A percentile compares a stretch with the other conserved stretches of the same genome.
Conservation (phyloP, 805 yeast species). For the Starmerella khaoyaiensis region DNA sequence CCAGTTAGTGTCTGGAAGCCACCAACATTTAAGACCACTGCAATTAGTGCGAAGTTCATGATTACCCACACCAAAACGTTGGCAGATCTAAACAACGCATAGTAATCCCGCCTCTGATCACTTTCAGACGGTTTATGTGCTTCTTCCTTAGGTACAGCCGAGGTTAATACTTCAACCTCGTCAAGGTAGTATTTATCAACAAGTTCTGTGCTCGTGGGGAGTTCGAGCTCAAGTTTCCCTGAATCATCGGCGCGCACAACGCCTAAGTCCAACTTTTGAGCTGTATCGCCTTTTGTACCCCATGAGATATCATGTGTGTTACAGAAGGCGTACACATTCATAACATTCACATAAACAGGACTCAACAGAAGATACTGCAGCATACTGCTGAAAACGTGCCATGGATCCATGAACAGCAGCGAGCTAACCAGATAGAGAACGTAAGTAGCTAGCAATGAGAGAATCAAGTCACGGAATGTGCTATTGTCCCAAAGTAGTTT, state of each 20-base stretch:
- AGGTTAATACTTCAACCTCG: conserved; percentile 44
- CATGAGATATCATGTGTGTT: conserved; percentile 92
- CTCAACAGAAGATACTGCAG: conserved; percentile 69
- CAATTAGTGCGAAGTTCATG: conserved; percentile 69
- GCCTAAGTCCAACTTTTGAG: conserved; percentile 57
- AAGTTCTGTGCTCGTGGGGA: conserved; percentile 65
- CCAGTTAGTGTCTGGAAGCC: conserved; percentile 39
- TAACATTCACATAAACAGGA: conserved; percentile 81
- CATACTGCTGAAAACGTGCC: conserved; percentile 83
- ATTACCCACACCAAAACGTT: conserved; percentile 85
- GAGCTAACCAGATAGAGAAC: conserved; percentile 68
- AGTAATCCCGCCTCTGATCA: conserved; percentile 63
- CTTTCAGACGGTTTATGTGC: conserved; percentile 29
- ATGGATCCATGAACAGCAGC: conserved; percentile 72
- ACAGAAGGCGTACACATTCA: conserved; percentile 90
- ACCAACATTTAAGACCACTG: conserved; percentile 72
- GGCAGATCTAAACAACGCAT: conserved; percentile 77
- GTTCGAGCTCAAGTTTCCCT: conserved; percentile 54
- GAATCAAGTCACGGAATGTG: conserved; percentile 71
- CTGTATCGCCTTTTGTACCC: conserved; percentile 87
- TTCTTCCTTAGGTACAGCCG: conserved; percentile 25
- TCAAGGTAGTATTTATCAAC: conserved; percentile 61
- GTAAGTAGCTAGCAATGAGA: conserved; percentile 79
- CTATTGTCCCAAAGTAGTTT: conserved; percentile 31
- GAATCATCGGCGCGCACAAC: conserved; percentile 59